Evolutionary conservation across 495 filamentous ascomycete species (phyloP).

Genomic region (Xylaria telfairii): DNA sequence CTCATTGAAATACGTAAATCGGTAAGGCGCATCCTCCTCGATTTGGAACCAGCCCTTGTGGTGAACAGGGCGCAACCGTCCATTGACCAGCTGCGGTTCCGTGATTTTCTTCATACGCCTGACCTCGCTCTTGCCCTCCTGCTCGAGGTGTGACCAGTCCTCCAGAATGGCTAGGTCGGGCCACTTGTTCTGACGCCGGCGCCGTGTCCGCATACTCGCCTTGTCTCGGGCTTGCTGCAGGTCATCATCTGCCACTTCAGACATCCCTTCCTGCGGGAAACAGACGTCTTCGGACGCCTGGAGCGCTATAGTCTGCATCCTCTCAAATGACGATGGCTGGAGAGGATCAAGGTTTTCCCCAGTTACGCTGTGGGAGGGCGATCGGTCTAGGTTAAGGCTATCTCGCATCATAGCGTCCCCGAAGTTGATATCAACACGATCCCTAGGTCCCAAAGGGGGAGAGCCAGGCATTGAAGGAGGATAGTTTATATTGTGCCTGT

Average conservation of each 20-base stretch:
- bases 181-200: slow-evolving; percentile 62
- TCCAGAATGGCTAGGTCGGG: slow-evolving; percentile 74
- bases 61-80: slow-evolving; percentile 73
- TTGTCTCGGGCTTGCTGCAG: slow-evolving; percentile 36
- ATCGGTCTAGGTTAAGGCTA: slow-evolving; percentile 53
- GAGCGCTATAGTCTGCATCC: slow-evolving; percentile 54
- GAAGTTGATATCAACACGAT: slow-evolving; percentile 64
- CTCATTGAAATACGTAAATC: slow-evolving; percentile 99
- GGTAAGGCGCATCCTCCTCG: slow-evolving; percentile 89
- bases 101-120: slow-evolving; percentile 90
- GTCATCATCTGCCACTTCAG: slow-evolving; percentile 82
- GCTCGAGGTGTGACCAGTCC: slow-evolving; percentile 90
- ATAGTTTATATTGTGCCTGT: slow-evolving; percentile 86
- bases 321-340: slow-evolving; percentile 47
- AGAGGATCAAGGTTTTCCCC: slow-evolving; percentile 42
- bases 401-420: slow-evolving; percentile 79
- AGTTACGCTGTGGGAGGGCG: slow-evolving; percentile 54
- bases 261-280: slow-evolving; percentile 81
- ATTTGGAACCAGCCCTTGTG: slow-evolving; percentile 85
- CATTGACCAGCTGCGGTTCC: slow-evolving; percentile 89
- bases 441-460: slow-evolving; percentile 63
- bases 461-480: slow-evolving; percentile 91
- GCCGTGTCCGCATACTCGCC: slow-evolving; percentile 45
- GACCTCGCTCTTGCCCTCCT: slow-evolving; percentile 85
- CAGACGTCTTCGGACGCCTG: slow-evolving; percentile 88